Conservation (phyloP, 2,329 filamentous ascomycete species). For the Atkinsonella hypoxylon region DNA sequence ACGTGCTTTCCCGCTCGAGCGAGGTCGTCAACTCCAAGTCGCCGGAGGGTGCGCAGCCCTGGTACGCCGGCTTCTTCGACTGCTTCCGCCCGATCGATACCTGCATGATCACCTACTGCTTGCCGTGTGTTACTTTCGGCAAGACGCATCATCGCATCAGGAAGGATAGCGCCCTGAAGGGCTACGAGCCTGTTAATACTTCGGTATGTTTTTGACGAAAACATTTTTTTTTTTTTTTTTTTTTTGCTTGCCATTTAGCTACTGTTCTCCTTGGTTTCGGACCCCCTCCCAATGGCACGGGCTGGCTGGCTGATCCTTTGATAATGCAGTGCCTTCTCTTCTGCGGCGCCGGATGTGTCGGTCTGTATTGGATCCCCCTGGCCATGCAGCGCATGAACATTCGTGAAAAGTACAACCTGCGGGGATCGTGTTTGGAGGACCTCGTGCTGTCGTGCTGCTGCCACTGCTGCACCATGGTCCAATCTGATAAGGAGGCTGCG, state of each 20-base stretch:
- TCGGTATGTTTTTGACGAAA: slow-evolving; percentile 24
- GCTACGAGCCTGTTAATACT: slow-evolving; percentile 35
- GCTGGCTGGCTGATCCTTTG: too few species aligned
- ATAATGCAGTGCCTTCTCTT: slow-evolving; percentile 27
- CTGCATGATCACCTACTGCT: slow-evolving; percentile 32
- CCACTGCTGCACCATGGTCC: slow-evolving; percentile 30
- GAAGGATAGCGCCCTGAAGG: slow-evolving; percentile 27
- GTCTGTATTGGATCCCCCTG: slow-evolving; percentile 29
- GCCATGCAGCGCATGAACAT: slow-evolving; percentile 33
- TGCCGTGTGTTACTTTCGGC: slow-evolving; percentile 36
- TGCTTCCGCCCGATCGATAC: slow-evolving; percentile 32
- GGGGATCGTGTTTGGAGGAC: slow-evolving; percentile 31
- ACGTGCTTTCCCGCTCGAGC: slow-evolving; percentile 27
- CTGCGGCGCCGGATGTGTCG: slow-evolving; percentile 27
- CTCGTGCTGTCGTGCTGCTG: slow-evolving; percentile 33
- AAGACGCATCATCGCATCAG: slow-evolving; percentile 34
- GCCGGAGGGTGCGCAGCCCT: slow-evolving; percentile 23
- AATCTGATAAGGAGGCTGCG: slow-evolving; percentile 35
- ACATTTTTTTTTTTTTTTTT: too few species aligned
- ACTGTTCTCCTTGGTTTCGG: too few species aligned
- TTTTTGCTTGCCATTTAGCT: too few species aligned
- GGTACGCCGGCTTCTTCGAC: slow-evolving; percentile 29
- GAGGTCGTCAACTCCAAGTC: slow-evolving; percentile 32
- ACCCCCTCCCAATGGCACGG: too few species aligned
- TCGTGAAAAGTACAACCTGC: slow-evolving; percentile 31